These are phyloP conservation scores for Oxytropis ochrocephala DNA, from an alignment of 306 rosid genomes.

Conservation along the genomic window DNA sequence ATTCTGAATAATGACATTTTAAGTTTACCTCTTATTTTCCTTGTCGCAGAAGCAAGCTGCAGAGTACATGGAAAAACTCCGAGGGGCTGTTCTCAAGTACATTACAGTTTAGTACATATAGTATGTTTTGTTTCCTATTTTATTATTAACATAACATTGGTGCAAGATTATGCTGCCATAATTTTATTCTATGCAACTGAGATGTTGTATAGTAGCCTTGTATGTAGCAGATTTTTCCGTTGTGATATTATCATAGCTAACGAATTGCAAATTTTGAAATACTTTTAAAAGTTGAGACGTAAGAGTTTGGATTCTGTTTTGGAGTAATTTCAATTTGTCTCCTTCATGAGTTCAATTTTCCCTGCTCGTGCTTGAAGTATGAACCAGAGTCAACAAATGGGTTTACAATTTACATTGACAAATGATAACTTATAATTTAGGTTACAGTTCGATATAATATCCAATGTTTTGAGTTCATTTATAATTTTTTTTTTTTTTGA, in stretches of 20 bases:
- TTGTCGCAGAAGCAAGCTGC: conserved; percentile 74
- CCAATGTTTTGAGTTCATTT: no score
- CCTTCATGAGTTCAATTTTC: neutral
- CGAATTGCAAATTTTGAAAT: conserved; percentile 11
- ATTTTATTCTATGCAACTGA: conserved; percentile 3
- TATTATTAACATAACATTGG: neutral
- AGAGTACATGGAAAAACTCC: conserved; percentile 88
- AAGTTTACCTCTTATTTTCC: conserved; percentile 8
- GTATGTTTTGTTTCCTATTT: neutral
- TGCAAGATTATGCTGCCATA: neutral
- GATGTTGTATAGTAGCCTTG: neutral
- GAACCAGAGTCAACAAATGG: no score
- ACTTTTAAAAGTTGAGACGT: neutral
- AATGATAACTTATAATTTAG: neutral
- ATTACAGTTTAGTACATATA: conserved; percentile 53
- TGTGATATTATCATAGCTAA: conserved; percentile 1
- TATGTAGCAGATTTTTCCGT: neutral
- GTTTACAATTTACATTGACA: no score
- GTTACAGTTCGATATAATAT: neutral
- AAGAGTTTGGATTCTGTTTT: neutral
- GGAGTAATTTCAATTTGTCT: neutral
- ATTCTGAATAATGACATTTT: neutral
- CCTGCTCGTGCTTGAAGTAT: no score
- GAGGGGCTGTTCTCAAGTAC: conserved; percentile 75
- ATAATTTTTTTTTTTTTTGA: no score